phyloP scores from a whole-genome alignment of 2,329 filamentous ascomycete species.

The Aspergillus melleus region DNA sequence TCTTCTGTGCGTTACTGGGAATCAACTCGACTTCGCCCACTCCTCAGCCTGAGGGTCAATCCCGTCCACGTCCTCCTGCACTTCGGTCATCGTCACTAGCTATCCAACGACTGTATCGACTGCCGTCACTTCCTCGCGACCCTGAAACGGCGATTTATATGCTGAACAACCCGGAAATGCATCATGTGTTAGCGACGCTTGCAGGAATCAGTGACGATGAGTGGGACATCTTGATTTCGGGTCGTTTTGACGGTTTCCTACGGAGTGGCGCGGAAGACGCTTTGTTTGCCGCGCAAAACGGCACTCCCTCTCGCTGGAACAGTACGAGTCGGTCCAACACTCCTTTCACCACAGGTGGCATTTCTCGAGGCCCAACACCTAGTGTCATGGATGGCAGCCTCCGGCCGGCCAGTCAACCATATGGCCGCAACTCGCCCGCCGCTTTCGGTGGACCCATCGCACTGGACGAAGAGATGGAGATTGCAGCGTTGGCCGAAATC shows the following conservation, averaged over 20 bases:
- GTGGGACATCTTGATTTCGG: constrained; percentile 93
- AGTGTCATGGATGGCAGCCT: constrained; percentile 41
- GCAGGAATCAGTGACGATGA: constrained; percentile 87
- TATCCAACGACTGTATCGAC: constrained; percentile 80
- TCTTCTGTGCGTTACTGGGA: constrained; percentile 78
- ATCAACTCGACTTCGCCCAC: constrained; percentile 60
- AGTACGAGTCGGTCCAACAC: constrained; percentile 42
- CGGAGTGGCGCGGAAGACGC: constrained; percentile 81
- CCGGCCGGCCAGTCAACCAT: constrained; percentile 42
- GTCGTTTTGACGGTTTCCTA: constrained; percentile 91
- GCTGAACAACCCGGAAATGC: constrained; percentile 75
- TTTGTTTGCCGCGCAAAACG: constrained; percentile 24
- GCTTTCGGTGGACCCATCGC: constrained; percentile 74
- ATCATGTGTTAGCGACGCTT: constrained; percentile 83
- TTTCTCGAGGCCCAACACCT: constrained; percentile 36
- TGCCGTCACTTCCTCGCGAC: constrained; percentile 72
- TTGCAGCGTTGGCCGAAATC: constrained; percentile 83
- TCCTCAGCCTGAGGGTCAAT: constrained; percentile 62
- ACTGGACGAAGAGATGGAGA: constrained; percentile 90
- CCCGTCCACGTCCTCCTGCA: constrained; percentile 68
- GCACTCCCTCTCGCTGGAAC: constrained; percentile 29
- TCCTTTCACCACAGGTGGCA: constrained; percentile 33
- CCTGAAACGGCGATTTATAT: constrained; percentile 85
- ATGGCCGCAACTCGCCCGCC: constrained; percentile 49
- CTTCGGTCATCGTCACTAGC: constrained; percentile 74